Conservation (phyloP, 495 filamentous ascomycete genomes). For the Xanthoparmelia taractica region DNA sequence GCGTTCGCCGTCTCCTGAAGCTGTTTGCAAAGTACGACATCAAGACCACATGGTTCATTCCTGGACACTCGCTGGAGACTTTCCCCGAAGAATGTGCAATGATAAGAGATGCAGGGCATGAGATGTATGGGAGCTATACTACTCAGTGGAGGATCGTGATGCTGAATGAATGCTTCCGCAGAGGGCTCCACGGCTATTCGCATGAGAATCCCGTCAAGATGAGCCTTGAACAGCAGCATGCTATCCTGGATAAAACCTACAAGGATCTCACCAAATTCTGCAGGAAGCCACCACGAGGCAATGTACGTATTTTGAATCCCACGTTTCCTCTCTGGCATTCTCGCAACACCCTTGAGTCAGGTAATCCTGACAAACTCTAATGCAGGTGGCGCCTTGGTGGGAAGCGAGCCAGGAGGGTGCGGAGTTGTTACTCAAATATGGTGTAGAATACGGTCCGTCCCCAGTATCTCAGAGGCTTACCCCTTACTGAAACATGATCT, state of each 20-base stretch:
- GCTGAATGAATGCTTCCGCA: constrained; percentile 9
- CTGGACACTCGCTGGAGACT: constrained; percentile 68
- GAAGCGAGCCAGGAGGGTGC: constrained; percentile 59
- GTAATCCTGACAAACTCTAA: no score
- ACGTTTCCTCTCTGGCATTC: neutral
- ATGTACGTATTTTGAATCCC: constrained; percentile 32
- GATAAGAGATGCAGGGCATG: constrained; percentile 68
- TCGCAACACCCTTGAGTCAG: no score
- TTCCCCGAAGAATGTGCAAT: constrained; percentile 69
- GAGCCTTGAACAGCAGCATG: constrained; percentile 65
- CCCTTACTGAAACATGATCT: neutral
- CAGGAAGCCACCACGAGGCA: constrained; percentile 64
- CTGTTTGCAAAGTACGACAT: constrained; percentile 74
- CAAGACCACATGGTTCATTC: constrained; percentile 79
- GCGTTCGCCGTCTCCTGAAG: constrained; percentile 63
- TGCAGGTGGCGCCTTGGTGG: constrained; percentile 39
- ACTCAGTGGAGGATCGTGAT: neutral
- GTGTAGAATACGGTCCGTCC: constrained; percentile 50
- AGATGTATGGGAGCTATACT: constrained; percentile 41
- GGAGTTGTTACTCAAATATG: constrained; percentile 57
- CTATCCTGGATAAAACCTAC: constrained; percentile 70
- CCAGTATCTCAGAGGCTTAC: neutral
- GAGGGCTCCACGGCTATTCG: constrained; percentile 62
- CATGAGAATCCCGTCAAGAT: constrained; percentile 71
- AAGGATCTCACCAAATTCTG: constrained; percentile 64